A percentile compares a stretch with the other conserved stretches of the same genome.
Evolutionary conservation across 805 yeast genomes (phyloP).

Genomic region (Millerozyma miso): DNA sequence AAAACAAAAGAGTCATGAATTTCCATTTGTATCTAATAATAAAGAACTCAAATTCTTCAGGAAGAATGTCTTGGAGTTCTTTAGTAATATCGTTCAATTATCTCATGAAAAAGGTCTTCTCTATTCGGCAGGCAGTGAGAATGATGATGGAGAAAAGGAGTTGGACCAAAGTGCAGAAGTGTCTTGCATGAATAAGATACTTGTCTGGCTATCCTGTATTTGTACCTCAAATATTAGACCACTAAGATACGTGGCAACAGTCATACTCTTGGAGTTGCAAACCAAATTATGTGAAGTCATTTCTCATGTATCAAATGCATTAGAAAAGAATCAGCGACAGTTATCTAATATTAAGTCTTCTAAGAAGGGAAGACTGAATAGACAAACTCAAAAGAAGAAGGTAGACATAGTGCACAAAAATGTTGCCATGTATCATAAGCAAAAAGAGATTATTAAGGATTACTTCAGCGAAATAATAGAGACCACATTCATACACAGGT

Average conservation of each 20-base stretch:
- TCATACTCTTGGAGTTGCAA: constrained; percentile 56
- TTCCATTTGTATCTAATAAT: constrained; percentile 56
- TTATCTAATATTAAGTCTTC: constrained; percentile 24
- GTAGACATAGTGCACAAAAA: constrained; percentile 44
- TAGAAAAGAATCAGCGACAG: constrained; percentile 45
- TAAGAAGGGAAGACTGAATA: constrained; percentile 10
- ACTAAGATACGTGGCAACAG: constrained; percentile 63
- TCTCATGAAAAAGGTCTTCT: constrained; percentile 63
- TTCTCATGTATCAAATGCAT: constrained; percentile 27
- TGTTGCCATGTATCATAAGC: constrained; percentile 30
- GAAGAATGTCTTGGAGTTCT: constrained; percentile 51
- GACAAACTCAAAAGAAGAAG: constrained; percentile 34
- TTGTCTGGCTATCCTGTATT: constrained; percentile 74
- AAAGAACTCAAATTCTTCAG: constrained; percentile 46
- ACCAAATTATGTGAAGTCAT: constrained; percentile 53
- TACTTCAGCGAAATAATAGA: constrained; percentile 63
- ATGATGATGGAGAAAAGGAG: constrained; percentile 18
- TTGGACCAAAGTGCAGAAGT: constrained; percentile 23
- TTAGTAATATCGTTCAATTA: constrained; percentile 45
- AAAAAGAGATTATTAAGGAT: constrained; percentile 50
- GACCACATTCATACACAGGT: constrained; percentile 68
- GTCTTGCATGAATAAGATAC: constrained; percentile 48
- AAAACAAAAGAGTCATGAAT: constrained; percentile 62
- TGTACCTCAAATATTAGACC: constrained; percentile 69
- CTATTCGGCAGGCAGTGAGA: constrained; percentile 26